phyloP scores from a whole-genome alignment of 2,329 filamentous ascomycete genomes.

The Cercospora sesami region DNA sequence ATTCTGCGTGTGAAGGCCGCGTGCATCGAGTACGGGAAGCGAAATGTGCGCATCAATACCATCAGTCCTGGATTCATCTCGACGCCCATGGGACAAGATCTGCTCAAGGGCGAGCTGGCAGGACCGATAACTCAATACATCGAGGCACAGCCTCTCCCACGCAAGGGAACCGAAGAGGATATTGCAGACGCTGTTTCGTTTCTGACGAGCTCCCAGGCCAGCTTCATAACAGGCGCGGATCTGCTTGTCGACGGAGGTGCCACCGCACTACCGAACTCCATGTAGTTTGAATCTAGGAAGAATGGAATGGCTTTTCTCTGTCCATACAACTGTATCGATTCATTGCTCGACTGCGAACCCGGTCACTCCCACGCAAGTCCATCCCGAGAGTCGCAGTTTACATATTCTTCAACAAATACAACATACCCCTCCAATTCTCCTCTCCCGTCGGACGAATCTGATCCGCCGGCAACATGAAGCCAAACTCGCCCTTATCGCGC shows the following conservation, averaged over 20 bases:
- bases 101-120: background rate
- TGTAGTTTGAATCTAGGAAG: too few relatives aligned
- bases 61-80: constrained; percentile 13
- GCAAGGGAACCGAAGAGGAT: constrained; percentile 51
- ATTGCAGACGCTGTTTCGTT: constrained; percentile 45
- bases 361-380: background rate
- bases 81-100: constrained; percentile 7
- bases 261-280: background rate
- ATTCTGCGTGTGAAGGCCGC: constrained; percentile 8
- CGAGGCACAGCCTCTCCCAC: constrained; percentile 49
- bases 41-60: constrained; percentile 14
- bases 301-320: too few relatives aligned
- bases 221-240: constrained; percentile 14
- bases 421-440: background rate
- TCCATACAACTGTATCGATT: too few relatives aligned
- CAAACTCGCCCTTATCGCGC: constrained; percentile 5
- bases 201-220: constrained; percentile 26
- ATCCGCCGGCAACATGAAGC: background rate
- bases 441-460: constrained; percentile 1
- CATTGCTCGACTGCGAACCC: too few relatives aligned
- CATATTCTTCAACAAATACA: constrained; percentile 11
- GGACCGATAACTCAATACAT: constrained; percentile 37
- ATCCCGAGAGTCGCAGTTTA: background rate
- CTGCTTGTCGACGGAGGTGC: constrained; percentile 16
- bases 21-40: constrained; percentile 1